phyloP scores from a whole-genome alignment of 768 basidiomycete genomes.

The Hemileccinum rubropunctum region DNA sequence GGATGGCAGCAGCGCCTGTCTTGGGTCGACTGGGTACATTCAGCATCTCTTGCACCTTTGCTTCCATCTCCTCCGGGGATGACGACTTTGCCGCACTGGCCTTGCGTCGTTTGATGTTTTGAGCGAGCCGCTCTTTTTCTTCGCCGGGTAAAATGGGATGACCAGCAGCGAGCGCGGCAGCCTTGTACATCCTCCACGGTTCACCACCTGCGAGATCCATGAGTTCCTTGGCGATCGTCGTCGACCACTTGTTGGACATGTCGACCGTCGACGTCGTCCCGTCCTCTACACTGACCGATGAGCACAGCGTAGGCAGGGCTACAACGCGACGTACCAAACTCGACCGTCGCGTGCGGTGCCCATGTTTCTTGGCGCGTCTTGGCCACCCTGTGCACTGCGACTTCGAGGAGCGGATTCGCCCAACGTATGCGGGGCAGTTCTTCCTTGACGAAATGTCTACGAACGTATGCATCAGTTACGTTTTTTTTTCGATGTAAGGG shows the following conservation, averaged over 20 bases:
- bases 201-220: constrained; percentile 66
- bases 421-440: constrained; percentile 76
- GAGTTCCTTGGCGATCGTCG: constrained; percentile 62
- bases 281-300: constrained; percentile 37
- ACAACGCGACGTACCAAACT: constrained; percentile 53
- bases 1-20: constrained; percentile 39
- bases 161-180: constrained; percentile 43
- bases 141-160: constrained; percentile 49
- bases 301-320: too few species aligned
- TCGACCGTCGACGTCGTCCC: constrained; percentile 47
- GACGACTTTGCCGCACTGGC: constrained; percentile 6
- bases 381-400: constrained; percentile 52
- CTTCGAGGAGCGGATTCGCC: constrained; percentile 65
- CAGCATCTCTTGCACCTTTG: constrained; percentile 31
- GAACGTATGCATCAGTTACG: too few species aligned
- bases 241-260: constrained; percentile 68
- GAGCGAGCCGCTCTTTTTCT: constrained; percentile 27
- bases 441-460: constrained; percentile 72
- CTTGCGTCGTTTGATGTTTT: constrained; percentile 13
- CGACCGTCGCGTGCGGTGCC: constrained; percentile 59
- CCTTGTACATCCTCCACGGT: constrained; percentile 56
- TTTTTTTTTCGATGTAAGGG: too few species aligned
- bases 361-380: constrained; percentile 55
- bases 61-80: constrained; percentile 20
- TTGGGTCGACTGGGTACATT: constrained; percentile 28